phyloP scores from a whole-genome alignment of 768 basidiomycete genomes.

The Termitomyces bulborhizus region DNA sequence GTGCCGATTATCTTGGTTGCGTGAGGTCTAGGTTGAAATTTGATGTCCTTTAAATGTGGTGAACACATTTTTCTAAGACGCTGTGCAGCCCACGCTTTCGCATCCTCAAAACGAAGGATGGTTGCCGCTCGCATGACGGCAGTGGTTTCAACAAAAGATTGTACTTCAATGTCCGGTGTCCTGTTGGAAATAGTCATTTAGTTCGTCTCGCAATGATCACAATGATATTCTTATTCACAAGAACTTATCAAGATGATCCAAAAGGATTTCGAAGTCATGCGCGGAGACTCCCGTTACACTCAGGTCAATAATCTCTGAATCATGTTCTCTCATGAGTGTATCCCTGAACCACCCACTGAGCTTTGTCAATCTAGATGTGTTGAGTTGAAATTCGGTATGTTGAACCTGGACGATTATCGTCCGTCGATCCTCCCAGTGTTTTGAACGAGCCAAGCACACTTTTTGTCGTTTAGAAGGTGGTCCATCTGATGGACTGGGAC shows the following conservation, averaged over 20 bases:
- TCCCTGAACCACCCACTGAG: conserved; percentile 27
- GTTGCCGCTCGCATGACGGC: conserved; percentile 28
- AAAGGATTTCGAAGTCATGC: conserved; percentile 26
- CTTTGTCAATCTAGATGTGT: conserved; percentile 25
- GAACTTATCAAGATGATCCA: conserved; percentile 25
- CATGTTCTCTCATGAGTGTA: conserved; percentile 1
- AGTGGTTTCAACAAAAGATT: conserved; percentile 21
- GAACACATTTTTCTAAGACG: conserved; percentile 27
- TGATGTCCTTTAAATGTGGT: conserved; percentile 16
- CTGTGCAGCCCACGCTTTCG: conserved; percentile 21
- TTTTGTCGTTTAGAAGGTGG: neutral
- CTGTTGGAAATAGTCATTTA: conserved; percentile 3
- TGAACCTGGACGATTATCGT: conserved; percentile 27
- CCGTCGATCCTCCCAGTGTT: conserved; percentile 30
- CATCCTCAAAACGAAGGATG: conserved; percentile 21
- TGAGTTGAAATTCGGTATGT: conserved; percentile 27
- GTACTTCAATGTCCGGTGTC: conserved; percentile 12
- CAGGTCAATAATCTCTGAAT: conserved; percentile 13
- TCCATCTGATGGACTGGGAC: neutral
- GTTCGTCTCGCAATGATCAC: neutral
- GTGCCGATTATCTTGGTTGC: conserved; percentile 24
- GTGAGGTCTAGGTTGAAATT: conserved; percentile 13
- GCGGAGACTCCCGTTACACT: conserved; percentile 15
- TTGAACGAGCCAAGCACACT: neutral
- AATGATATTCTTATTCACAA: conserved; percentile 19